Conservation (phyloP, 2,329 filamentous ascomycete species). For the Elsinoe ampelina region DNA sequence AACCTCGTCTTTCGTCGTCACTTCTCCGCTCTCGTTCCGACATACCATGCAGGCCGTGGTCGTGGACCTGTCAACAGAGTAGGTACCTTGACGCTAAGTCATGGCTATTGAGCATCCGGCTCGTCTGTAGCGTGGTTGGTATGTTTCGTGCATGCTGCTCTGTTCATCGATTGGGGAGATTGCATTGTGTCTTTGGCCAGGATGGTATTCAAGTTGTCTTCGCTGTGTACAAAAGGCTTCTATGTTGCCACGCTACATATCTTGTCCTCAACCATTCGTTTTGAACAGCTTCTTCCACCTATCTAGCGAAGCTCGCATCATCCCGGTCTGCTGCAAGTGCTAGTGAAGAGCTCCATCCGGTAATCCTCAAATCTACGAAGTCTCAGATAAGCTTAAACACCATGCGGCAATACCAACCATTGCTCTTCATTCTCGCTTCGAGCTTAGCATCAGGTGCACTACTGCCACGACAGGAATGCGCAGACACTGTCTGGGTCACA, state of each 20-base stretch:
- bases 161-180: too few relatives aligned
- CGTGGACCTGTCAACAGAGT: background rate
- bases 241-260: too few relatives aligned
- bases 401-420: background rate
- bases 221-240: too few relatives aligned
- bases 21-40: background rate
- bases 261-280: too few relatives aligned
- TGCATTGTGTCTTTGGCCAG: too few relatives aligned
- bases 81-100: background rate
- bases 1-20: background rate
- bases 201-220: too few relatives aligned
- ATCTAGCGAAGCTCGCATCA: too few relatives aligned
- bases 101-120: background rate
- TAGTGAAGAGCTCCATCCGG: too few relatives aligned
- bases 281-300: too few relatives aligned
- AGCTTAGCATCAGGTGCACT: background rate
- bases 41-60: background rate
- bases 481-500: background rate
- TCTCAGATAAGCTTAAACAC: background rate
- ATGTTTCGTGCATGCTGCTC: too few relatives aligned
- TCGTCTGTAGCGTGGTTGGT: background rate
- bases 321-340: too few relatives aligned
- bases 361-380: too few relatives aligned
- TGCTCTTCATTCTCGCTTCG: background rate
- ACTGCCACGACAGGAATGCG: conserved; percentile 5